Conservation (phyloP, 169 alveolate species). For the Neospora caninum region DNA sequence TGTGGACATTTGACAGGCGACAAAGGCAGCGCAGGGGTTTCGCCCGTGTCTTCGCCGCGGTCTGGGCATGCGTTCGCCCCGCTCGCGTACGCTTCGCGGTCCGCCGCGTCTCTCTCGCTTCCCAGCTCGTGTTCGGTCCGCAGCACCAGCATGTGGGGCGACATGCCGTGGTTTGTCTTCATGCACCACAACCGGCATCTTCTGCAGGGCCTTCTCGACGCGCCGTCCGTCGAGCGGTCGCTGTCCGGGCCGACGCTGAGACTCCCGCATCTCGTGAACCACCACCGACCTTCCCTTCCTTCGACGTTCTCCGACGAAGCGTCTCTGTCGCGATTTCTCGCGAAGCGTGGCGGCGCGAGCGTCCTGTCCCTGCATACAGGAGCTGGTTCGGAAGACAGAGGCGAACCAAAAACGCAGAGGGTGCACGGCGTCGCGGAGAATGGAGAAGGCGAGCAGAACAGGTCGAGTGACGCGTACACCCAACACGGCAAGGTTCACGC, state of each 20-base stretch:
- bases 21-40: background rate
- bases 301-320: too few relatives aligned
- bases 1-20: conserved; percentile 11
- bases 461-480: too few relatives aligned
- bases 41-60: conserved; percentile 42
- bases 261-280: background rate
- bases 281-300: background rate
- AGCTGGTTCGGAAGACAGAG: too few relatives aligned
- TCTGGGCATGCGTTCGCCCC: background rate
- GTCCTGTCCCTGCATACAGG: too few relatives aligned
- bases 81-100: background rate
- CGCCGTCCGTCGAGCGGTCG: conserved; percentile 21
- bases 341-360: too few relatives aligned
- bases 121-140: conserved; percentile 2
- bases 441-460: too few relatives aligned
- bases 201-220: conserved; percentile 44
- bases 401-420: too few relatives aligned
- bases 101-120: background rate
- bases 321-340: too few relatives aligned
- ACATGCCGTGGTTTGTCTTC: conserved; percentile 60
- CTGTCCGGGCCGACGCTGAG: background rate
- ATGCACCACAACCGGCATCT: conserved; percentile 61
- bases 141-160: conserved; percentile 58
- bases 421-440: too few relatives aligned
- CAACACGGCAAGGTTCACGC: too few relatives aligned